These are phyloP conservation scores for Corchorus olitorius DNA, from an alignment of 345 rosid genomes.

Conservation along the genomic window DNA sequence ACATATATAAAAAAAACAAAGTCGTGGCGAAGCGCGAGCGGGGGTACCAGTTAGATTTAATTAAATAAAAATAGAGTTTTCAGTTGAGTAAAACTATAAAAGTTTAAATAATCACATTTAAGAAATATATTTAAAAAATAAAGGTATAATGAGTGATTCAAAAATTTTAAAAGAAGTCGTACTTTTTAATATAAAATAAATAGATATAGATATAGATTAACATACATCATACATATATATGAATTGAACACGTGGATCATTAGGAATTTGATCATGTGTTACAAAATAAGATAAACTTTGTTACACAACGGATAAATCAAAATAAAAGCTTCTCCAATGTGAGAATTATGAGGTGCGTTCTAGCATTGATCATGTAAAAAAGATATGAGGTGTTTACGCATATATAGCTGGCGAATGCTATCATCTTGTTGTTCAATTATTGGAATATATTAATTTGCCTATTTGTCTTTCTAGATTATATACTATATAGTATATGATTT, in stretches of 20 bases:
- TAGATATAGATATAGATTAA: too few relatives aligned
- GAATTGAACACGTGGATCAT: background rate
- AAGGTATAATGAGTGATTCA: too few relatives aligned
- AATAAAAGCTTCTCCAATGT: background rate
- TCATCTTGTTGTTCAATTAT: slow-evolving; percentile 11
- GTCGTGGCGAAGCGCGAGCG: too few relatives aligned
- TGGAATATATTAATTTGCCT: slow-evolving; percentile 4
- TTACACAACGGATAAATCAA: background rate
- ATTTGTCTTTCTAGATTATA: background rate
- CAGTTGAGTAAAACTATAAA: too few relatives aligned
- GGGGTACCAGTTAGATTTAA: too few relatives aligned
- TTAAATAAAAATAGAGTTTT: too few relatives aligned
- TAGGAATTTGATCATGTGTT: background rate
- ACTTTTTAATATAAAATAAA: too few relatives aligned
- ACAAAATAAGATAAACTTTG: background rate
- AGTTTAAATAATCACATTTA: too few relatives aligned
- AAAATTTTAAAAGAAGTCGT: too few relatives aligned
- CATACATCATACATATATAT: too few relatives aligned
- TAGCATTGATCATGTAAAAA: background rate
- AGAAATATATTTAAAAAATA: too few relatives aligned
- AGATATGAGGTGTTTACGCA: background rate
- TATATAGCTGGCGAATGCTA: background rate
- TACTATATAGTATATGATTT: background rate
- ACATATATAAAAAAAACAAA: too few relatives aligned
- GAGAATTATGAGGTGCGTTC: background rate